Base-by-base conservation (phyloP, 345 rosid species). In the Linum trigynum region DNA sequence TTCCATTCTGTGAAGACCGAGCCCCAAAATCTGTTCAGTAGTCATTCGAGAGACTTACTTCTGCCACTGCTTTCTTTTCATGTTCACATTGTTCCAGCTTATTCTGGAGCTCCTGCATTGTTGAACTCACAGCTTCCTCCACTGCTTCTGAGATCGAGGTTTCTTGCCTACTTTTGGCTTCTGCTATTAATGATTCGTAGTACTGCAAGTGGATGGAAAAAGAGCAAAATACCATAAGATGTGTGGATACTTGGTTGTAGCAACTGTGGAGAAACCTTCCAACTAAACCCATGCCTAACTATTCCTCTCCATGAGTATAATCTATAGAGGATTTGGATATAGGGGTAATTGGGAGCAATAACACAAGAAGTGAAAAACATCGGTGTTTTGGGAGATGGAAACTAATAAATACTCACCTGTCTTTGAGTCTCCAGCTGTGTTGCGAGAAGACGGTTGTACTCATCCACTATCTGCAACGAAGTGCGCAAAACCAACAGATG, bases 391-490 rank as follows among this genome's bases (percentile, higher is more conserved):
- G 15, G 36, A 41, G 35, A 65, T 35, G 17, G 38, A 58, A 59
- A 71, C 10, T 1, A 39, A 15, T 9, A 9, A 6, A 14, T n/a
- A 66, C 86, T 74, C 73, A 90, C 99, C 75, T 90, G 94, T 82
- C 99, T 84, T 66, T 88, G 97, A 67, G 71, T 78, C 74, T 82
- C 85, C 71, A 88, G 67, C 74, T 94, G 92, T 65, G 81, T 86
- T 41, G 97, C 89, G 69, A 91, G 89, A 75, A 90, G 95, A 72
- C 67, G 87, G 72, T 84, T 90, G 78, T 88, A 90, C 81, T 90
- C 96, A 35, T 82, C 80, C 5, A 83, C 90, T 71, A 84, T 89
- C 97, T 90, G 85, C 69, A 39, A 17, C 67, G 66, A 43, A 70
- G 61, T 66, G 59, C 55, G 60, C 48, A 67, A 43, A 39, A 12